Conservation (phyloP, 352 stramenopile genomes). For the Nothophytophthora sp. region DNA sequence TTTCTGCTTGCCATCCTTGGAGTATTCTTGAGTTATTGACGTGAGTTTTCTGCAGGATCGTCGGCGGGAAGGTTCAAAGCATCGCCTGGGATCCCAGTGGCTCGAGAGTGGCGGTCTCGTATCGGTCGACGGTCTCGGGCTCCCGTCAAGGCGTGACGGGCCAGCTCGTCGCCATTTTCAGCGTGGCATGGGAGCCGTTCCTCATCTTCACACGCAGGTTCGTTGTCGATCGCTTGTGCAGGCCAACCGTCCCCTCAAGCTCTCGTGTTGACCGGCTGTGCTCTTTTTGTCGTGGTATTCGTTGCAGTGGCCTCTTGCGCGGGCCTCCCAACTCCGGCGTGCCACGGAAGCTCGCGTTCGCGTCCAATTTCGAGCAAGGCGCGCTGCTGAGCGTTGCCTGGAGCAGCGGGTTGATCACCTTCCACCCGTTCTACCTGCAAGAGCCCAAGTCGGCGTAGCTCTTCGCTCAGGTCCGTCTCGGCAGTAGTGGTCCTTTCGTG, state of each 20-base stretch:
- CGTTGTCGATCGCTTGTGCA: conserved; percentile 1
- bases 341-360: conserved; percentile 60
- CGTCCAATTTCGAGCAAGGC: conserved; percentile 67
- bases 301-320: conserved; percentile 50
- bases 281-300: background rate
- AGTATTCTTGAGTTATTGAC: background rate
- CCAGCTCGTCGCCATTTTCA: conserved; percentile 72
- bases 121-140: conserved; percentile 22
- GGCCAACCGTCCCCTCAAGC: background rate
- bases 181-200: conserved; percentile 66
- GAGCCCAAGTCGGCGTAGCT: conserved; percentile 29
- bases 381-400: conserved; percentile 71
- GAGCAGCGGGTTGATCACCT: conserved; percentile 79
- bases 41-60: conserved; percentile 30
- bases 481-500: too few relatives aligned
- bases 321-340: conserved; percentile 61
- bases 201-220: conserved; percentile 76
- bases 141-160: conserved; percentile 33
- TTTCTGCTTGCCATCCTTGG: background rate
- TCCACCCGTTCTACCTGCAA: conserved; percentile 81
- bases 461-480: too few relatives aligned
- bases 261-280: background rate
- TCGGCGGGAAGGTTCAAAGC: conserved; percentile 58
- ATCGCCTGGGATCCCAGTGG: conserved; percentile 76
- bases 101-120: conserved; percentile 68